Evolutionary conservation across 257 asterid genomes (phyloP), one percentile per base, ranked within the genome.

Genomic region (Capsicum rhomboideum): DNA sequence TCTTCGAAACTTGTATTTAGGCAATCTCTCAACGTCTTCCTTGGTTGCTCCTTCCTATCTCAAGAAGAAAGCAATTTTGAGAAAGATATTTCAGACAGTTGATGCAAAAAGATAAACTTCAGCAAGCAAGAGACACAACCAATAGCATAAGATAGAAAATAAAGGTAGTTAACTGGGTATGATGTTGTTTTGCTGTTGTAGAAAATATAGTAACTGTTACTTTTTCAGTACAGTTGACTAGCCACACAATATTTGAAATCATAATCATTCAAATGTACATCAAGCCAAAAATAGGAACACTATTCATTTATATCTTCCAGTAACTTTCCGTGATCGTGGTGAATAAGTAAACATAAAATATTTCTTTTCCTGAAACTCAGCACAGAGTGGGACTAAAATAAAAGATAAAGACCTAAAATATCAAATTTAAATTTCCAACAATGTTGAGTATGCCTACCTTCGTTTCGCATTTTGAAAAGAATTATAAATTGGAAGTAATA

Each of bases 11-110:
- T 87, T 94, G 95, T 88, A 96, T 79, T 75, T 93, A 10, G 99
- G 98, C 28, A 96, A 91, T 67, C 95, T 91, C 58, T 95, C 99
- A 50, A 96, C 95, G 82, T 94, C 99, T 90, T 96, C 98, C 90
- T 92, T 94, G 10, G 98, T 92, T 86, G 99, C 99, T 87, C 99
- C 99, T 92, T 96, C 99, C 99, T 96, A 92, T 66, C 83, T 84
- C 82, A 85, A 79, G 40, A 86, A 56, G 13, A 67, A 67, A 52
- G 66, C 37, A 82, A 29, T 18, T 8, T 67, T 82, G 66, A 29
- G 67, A 66, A 44, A 80, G 78, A n/a, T 82, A 52, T 54, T 34
- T 49, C 50, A 29, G 46, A 55, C 79, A 66, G 49, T 67, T 66
- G 44, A 75, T 14, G 23, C 8, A 67, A 82, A 46, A 49, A 52